These are phyloP conservation scores for Sarcodon sp. DNA, from an alignment of 768 basidiomycete species.

Conservation along the genomic window DNA sequence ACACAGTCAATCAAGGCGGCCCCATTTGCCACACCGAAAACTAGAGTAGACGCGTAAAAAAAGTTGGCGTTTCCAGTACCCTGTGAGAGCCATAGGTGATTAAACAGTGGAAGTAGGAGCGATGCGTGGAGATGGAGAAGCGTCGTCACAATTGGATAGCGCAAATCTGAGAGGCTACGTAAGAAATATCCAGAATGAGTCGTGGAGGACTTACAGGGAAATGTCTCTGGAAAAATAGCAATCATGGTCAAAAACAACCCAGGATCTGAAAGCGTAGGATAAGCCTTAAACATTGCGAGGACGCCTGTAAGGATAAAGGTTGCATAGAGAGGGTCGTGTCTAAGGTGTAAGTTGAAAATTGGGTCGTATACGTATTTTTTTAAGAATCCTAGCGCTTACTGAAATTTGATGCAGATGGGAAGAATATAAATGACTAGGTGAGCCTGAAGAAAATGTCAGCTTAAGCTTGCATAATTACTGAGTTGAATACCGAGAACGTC, in stretches of 20 bases:
- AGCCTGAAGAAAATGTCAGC: constrained; percentile 21
- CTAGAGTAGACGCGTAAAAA: constrained; percentile 91
- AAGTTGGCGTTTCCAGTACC: constrained; percentile 98
- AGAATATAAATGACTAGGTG: constrained; percentile 75
- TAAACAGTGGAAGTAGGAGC: constrained; percentile 81
- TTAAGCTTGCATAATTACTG: background rate
- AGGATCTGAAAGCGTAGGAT: constrained; percentile 83
- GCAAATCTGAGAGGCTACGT: constrained; percentile 42
- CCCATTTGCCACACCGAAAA: constrained; percentile 83
- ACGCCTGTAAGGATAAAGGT: constrained; percentile 65
- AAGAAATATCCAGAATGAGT: background rate
- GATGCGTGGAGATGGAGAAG: constrained; percentile 77
- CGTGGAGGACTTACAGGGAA: constrained; percentile 49
- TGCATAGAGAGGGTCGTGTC: constrained; percentile 79
- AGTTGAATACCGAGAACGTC: constrained; percentile 67
- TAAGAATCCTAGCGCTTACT: constrained; percentile 28
- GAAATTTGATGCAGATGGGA: constrained; percentile 83
- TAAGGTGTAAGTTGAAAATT: constrained; percentile 15
- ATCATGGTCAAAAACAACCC: constrained; percentile 79
- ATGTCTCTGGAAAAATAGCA: constrained; percentile 71
- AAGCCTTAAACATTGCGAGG: constrained; percentile 79
- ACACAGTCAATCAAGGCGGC: constrained; percentile 73
- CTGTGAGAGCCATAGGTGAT: constrained; percentile 81
- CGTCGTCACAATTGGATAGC: constrained; percentile 73
- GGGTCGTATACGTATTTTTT: background rate